Conservation (phyloP, 2,329 filamentous ascomycete genomes). For the Aquanectria penicillioides region DNA sequence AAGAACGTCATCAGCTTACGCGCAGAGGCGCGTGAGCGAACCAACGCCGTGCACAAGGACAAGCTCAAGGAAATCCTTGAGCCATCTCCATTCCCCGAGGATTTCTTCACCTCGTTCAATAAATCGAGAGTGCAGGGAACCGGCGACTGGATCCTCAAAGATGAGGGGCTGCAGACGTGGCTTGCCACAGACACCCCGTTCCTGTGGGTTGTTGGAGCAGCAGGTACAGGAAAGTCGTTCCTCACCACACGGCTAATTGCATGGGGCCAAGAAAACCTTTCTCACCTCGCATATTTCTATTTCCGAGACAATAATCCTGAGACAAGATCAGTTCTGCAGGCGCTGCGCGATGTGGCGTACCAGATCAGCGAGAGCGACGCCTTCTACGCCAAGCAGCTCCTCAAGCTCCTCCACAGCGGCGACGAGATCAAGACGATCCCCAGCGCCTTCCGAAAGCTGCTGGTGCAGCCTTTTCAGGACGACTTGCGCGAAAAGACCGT, state of each 20-base stretch:
- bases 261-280: conserved; percentile 49
- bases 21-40: conserved; percentile 47
- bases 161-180: conserved; percentile 53
- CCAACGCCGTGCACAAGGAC: conserved; percentile 46
- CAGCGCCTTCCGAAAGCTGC: conserved; percentile 54
- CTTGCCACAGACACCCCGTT: conserved; percentile 49
- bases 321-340: conserved; percentile 56
- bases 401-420: conserved; percentile 45
- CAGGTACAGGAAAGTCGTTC: conserved; percentile 59
- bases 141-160: conserved; percentile 57
- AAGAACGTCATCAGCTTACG: conserved; percentile 48
- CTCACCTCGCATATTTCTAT: conserved; percentile 56
- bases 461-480: conserved; percentile 50
- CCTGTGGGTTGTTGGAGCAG: conserved; percentile 56
- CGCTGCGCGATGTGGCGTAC: conserved; percentile 57
- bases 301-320: conserved; percentile 59
- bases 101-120: conserved; percentile 53
- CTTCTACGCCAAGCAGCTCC: conserved; percentile 54
- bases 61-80: conserved; percentile 51
- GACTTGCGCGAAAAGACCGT: conserved; percentile 47
- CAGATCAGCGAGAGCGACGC: conserved; percentile 58
- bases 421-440: conserved; percentile 56
- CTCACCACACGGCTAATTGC: conserved; percentile 55
- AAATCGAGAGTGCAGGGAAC: conserved; percentile 53
- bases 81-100: conserved; percentile 55